Base-by-base conservation (phyloP, 805 yeast genomes). In the Saccharomyces mikatae region DNA sequence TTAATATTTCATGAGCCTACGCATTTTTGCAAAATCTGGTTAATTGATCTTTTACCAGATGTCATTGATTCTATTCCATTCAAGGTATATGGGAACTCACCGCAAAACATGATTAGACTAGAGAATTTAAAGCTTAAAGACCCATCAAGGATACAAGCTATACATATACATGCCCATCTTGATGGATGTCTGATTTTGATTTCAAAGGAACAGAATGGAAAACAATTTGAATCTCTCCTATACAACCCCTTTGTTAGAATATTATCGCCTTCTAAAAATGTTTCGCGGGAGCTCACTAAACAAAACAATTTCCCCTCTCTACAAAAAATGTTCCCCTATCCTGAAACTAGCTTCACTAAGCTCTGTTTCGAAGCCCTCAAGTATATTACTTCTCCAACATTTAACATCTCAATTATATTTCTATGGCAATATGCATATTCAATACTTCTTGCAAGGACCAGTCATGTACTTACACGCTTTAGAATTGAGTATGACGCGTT, bases 1-100 rank as follows among this genome's bases (percentile, higher is more conserved):
- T 79, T 83, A 0, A 67, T 87, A 6, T 74, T 79, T 51, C 80
- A 84, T 66, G 62, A 63, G 14, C 62, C 60, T 4, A 64, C 74
- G 0, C 60, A 69, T 11, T 76, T 78, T 47, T 71, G 83, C 3
- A 76, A 77, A 44, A 75, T 85, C 3, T 74, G 84, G 59, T 73
- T 82, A 6, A 65, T 68, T n/a, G 61, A 65, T 47, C 53, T 67
- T 48, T 52, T 64, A 14, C 63, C 63, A 1, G 60, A 64, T n/a
- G 56, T 63, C 5, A 55, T 66, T 1, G 58, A 59, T 28, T 66
- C 67, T 6, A 46, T 62, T 4, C 58, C 65, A 6, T 67, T 62
- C 30, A 67, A 62, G 53, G 56, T 64, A 13, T 62, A 65, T 51
- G 69, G 66, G 27, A 59, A 64, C 30, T 61, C 69, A 4, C 66